These are phyloP conservation scores for Clavispora phyllophila DNA, from an alignment of 805 yeast genomes.

Conservation along the genomic window DNA sequence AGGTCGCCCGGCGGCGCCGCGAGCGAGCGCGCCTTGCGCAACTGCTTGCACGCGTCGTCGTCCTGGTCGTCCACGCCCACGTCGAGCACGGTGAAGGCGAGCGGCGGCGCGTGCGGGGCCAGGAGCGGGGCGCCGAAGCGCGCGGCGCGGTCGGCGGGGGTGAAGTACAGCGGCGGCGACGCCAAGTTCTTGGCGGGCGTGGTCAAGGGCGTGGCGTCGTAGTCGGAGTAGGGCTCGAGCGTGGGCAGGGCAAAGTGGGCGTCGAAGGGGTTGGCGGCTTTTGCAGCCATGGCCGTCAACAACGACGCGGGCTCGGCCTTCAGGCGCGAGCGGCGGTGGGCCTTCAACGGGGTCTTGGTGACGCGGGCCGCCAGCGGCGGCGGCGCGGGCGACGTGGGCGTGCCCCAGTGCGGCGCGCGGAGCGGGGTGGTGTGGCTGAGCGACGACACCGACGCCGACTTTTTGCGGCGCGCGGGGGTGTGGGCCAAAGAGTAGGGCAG, in stretches of 20 bases:
- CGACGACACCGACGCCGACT: conserved; percentile 31
- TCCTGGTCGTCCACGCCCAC: conserved; percentile 38
- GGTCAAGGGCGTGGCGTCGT: conserved; percentile 13
- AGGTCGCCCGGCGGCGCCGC: conserved; percentile 1
- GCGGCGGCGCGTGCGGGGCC: neutral
- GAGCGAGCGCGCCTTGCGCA: conserved; percentile 33
- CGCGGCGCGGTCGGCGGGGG: conserved; percentile 14
- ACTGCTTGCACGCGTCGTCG: conserved; percentile 39
- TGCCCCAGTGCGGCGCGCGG: conserved; percentile 12
- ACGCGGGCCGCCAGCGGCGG: conserved; percentile 22
- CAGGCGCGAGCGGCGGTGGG: conserved; percentile 15
- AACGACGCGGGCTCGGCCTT: conserved; percentile 12
- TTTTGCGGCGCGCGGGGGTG: conserved; percentile 35
- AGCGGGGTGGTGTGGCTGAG: conserved; percentile 31
- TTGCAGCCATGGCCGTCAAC: conserved; percentile 14
- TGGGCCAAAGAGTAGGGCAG: conserved; percentile 26
- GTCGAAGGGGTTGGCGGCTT: conserved; percentile 13
- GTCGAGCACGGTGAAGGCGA: conserved; percentile 26
- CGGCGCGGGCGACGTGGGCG: conserved; percentile 3
- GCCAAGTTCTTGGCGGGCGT: conserved; percentile 9
- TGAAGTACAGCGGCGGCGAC: conserved; percentile 10
- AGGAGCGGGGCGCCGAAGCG: conserved; percentile 14
- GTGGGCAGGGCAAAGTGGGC: conserved; percentile 9
- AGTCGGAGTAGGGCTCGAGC: conserved; percentile 7
- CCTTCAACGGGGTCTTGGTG: conserved; percentile 29